A percentile compares a stretch with the other conserved stretches of the same genome.
These are phyloP conservation scores for Cystofilobasidium capitatum DNA, from an alignment of 768 basidiomycete genomes.

Conservation along the genomic window DNA sequence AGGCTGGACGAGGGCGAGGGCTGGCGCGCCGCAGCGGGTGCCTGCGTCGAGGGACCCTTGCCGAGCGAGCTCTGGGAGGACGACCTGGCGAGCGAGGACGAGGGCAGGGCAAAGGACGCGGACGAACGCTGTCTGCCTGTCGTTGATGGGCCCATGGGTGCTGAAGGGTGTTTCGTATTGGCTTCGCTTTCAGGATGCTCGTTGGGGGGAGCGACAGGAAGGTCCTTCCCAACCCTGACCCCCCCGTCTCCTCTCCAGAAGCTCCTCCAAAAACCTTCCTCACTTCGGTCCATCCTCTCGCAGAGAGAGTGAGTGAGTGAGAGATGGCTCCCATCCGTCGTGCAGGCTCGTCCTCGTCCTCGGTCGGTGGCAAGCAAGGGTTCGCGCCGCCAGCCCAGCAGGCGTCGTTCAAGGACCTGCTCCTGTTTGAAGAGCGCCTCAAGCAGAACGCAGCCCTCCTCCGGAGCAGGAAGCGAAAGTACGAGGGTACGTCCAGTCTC, in stretches of 20 bases:
- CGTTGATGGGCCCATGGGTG: no score
- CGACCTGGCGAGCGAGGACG: not conserved
- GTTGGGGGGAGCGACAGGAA: no score
- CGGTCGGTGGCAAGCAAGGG: not conserved
- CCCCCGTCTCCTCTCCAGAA: not conserved
- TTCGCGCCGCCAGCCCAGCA: constrained; percentile 56
- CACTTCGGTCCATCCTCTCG: not conserved
- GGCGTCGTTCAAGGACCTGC: constrained; percentile 73
- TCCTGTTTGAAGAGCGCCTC: constrained; percentile 91
- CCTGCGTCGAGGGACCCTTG: not conserved
- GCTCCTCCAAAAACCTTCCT: no score
- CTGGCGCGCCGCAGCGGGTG: not conserved
- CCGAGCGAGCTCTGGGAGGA: not conserved
- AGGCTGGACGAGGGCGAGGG: not conserved
- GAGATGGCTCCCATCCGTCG: constrained; percentile 12
- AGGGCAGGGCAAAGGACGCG: not conserved
- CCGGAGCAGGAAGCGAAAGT: constrained; percentile 66
- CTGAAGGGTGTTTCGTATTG: no score
- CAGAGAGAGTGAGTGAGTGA: not conserved
- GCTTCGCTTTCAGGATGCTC: no score
- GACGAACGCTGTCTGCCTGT: not conserved
- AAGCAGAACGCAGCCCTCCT: constrained; percentile 81
- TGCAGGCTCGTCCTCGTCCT: not conserved
- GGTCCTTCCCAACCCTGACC: not conserved
- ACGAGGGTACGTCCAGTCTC: constrained; percentile 54